Percentiles rank a stretch among this genome's conserved stretches.
Conservation (phyloP, 306 rosid species). For the Trifolium fragiferum region DNA sequence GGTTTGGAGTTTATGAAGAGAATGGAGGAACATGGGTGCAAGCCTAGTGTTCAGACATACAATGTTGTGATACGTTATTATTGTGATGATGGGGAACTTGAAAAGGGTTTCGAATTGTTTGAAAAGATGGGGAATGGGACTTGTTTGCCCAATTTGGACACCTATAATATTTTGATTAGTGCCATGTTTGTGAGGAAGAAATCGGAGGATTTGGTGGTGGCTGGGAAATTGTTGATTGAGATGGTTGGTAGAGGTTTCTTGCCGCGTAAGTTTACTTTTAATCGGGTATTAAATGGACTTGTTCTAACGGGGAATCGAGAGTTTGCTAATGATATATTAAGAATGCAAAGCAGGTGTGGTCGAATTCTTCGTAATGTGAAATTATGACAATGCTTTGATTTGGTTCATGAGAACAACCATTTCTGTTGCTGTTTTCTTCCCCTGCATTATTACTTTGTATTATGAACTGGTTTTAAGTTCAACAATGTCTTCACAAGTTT, state of each 20-base stretch:
- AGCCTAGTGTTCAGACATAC: constrained; percentile 73
- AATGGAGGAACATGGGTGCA: constrained; percentile 64
- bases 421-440: not conserved
- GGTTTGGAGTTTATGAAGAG: constrained; percentile 61
- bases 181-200: constrained; percentile 91
- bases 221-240: constrained; percentile 85
- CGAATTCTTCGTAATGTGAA: constrained; percentile 67
- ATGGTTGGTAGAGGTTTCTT: constrained; percentile 83
- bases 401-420: not conserved
- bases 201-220: constrained; percentile 69
- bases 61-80: constrained; percentile 70
- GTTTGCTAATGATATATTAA: constrained; percentile 77
- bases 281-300: constrained; percentile 78
- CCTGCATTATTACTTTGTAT: not conserved
- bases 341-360: constrained; percentile 72
- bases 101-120: constrained; percentile 66
- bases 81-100: constrained; percentile 80
- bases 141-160: constrained; percentile 86
- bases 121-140: constrained; percentile 67
- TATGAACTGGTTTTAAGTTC: not conserved
- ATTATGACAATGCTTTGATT: constrained; percentile 48
- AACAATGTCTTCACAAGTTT: not conserved
- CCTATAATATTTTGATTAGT: constrained; percentile 79
- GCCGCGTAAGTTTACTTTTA: constrained; percentile 75
- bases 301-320: constrained; percentile 75